phyloP scores from a whole-genome alignment of 2,329 filamentous ascomycete species.

The Paracamarosporium sp. region DNA sequence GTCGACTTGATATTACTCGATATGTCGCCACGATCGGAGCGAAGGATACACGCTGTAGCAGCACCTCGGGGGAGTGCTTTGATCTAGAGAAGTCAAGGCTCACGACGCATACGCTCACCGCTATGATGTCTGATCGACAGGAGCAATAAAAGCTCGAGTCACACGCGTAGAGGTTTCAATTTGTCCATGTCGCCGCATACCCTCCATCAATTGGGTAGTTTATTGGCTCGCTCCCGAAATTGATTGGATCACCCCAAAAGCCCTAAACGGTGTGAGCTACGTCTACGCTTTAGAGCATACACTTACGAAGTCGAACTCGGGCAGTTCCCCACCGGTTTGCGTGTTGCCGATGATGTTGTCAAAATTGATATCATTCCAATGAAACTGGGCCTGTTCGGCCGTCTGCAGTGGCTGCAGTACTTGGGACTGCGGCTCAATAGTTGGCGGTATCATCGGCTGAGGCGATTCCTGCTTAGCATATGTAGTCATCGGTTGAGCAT shows the following conservation, averaged over 20 bases:
- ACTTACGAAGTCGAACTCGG: conserved; percentile 48
- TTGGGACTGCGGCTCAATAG: neutral
- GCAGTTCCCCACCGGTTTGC: conserved; percentile 29
- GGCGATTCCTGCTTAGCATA: neutral
- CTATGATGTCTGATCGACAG: no score
- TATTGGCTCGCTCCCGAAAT: conserved; percentile 37
- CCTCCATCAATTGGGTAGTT: conserved; percentile 13
- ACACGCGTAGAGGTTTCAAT: neutral
- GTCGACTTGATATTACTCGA: no score
- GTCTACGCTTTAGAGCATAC: neutral
- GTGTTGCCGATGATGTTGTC: conserved; percentile 40
- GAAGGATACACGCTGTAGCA: no score
- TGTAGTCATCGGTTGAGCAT: neutral
- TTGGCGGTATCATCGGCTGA: neutral
- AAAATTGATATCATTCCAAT: conserved; percentile 44
- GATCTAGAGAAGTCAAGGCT: no score
- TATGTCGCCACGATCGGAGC: no score
- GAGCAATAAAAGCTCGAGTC: no score
- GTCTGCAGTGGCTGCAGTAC: conserved; percentile 13
- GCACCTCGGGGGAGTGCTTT: no score
- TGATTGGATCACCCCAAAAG: conserved; percentile 47
- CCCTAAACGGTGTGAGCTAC: conserved; percentile 29
- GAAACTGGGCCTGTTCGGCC: conserved; percentile 19
- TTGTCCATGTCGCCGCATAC: neutral
- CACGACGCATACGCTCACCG: no score